A percentile compares a stretch with the other conserved stretches of the same genome.
Evolutionary conservation across 2,329 filamentous ascomycete genomes (phyloP).

Genomic region (Alternaria panax): DNA sequence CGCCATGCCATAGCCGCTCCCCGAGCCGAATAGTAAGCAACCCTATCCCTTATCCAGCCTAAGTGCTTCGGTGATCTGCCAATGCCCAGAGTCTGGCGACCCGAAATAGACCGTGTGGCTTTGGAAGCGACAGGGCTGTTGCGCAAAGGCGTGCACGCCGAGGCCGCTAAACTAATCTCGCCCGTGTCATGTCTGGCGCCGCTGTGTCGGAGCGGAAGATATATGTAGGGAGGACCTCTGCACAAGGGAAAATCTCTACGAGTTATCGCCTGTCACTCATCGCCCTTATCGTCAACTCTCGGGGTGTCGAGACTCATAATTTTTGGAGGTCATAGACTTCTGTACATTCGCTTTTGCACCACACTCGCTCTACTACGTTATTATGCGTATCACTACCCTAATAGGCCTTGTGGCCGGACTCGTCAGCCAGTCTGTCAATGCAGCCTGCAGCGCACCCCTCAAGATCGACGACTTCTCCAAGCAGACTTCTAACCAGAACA

Average conservation of each 20-base stretch:
- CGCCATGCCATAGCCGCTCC: constrained; percentile 20
- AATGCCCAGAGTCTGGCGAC: constrained; percentile 20
- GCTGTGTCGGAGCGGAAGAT: constrained; percentile 22
- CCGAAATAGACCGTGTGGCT: constrained; percentile 30
- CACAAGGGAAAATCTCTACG: constrained; percentile 20
- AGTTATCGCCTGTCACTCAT: constrained; percentile 29
- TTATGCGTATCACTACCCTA: constrained; percentile 42
- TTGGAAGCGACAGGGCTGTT: constrained; percentile 20
- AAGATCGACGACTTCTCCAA: constrained; percentile 52
- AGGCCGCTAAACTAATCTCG: constrained; percentile 35
- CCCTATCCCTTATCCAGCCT: constrained; percentile 14
- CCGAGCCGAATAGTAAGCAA: not conserved
- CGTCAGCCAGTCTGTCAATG: constrained; percentile 34
- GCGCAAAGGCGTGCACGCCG: constrained; percentile 33
- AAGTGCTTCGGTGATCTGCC: constrained; percentile 27
- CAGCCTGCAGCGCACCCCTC: constrained; percentile 47
- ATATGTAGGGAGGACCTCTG: constrained; percentile 31
- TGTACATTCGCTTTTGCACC: constrained; percentile 49
- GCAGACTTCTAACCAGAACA: constrained; percentile 47
- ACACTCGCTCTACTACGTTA: constrained; percentile 36
- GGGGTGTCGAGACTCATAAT: constrained; percentile 25
- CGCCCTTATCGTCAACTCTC: constrained; percentile 21
- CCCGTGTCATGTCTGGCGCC: constrained; percentile 32
- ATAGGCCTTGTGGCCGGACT: constrained; percentile 45
- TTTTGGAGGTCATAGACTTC: constrained; percentile 44